Percentiles rank a stretch among this genome's conserved stretches.
Evolutionary conservation across 192 early-diverging fungal species (phyloP).

Genomic region (Chytriomyces sp.): DNA sequence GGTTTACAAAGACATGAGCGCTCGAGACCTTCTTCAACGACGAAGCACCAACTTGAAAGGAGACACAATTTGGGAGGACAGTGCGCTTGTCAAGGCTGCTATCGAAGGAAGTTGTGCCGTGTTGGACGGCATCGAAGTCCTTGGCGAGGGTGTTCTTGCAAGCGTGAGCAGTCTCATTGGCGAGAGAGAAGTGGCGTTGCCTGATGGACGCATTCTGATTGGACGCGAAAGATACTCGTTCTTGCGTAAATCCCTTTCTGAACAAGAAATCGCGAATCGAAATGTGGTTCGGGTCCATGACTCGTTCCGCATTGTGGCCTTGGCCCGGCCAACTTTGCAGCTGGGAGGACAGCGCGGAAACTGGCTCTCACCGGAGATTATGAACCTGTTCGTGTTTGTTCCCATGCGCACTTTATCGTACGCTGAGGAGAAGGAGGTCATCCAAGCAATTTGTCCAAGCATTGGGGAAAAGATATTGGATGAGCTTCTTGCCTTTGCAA

Average conservation of each 20-base stretch:
- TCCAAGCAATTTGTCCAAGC: slow-evolving; percentile 27
- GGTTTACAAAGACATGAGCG: slow-evolving; percentile 79
- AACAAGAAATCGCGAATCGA: slow-evolving; percentile 54
- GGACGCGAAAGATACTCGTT: slow-evolving; percentile 11
- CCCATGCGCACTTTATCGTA: slow-evolving; percentile 62
- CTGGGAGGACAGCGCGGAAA: slow-evolving; percentile 49
- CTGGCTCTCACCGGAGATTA: slow-evolving; percentile 75
- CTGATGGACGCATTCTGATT: slow-evolving; percentile 63
- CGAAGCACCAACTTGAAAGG: slow-evolving; percentile 72
- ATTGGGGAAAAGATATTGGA: slow-evolving; percentile 11
- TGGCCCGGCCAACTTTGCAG: slow-evolving; percentile 68
- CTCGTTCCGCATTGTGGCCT: slow-evolving; percentile 75
- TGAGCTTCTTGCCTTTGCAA: slow-evolving; percentile 48
- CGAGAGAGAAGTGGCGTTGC: slow-evolving; percentile 73
- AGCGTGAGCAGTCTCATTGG: slow-evolving; percentile 67
- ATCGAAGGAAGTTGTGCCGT: slow-evolving; percentile 74
- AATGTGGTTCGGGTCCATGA: slow-evolving; percentile 70
- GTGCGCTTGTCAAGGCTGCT: slow-evolving; percentile 73
- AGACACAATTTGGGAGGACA: slow-evolving; percentile 77
- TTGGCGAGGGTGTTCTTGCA: slow-evolving; percentile 73
- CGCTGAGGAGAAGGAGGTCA: slow-evolving; percentile 57
- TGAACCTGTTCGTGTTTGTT: slow-evolving; percentile 75
- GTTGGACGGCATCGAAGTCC: slow-evolving; percentile 73
- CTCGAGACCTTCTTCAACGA: slow-evolving; percentile 77
- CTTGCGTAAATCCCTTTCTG: slow-evolving; percentile 48